Evolutionary conservation across 768 basidiomycete genomes (phyloP).

Genomic region (Russula abietina): DNA sequence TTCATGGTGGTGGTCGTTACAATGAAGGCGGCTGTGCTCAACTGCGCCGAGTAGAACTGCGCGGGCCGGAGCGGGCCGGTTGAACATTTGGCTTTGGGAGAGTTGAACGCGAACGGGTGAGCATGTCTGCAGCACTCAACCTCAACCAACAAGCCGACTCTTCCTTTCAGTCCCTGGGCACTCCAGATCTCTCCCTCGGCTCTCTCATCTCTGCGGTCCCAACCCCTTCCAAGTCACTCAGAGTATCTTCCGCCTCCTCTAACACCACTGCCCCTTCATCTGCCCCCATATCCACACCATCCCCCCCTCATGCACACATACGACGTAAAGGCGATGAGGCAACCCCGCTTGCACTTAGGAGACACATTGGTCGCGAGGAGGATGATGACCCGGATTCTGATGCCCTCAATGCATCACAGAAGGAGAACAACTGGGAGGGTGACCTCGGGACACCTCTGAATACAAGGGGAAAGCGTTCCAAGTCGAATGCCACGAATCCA

Average conservation of each 20-base stretch:
- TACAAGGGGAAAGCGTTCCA: constrained; percentile 40
- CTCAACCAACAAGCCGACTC: constrained; percentile 16
- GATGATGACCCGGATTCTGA: constrained; percentile 20
- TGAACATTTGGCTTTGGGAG: no score
- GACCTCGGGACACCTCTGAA: constrained; percentile 47
- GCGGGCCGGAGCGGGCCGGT: neutral
- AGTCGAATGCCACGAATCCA: constrained; percentile 35
- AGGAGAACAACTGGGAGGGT: constrained; percentile 39
- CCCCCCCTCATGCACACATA: constrained; percentile 21
- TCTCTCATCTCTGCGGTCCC: constrained; percentile 24
- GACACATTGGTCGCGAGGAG: constrained; percentile 18
- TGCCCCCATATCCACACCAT: constrained; percentile 25
- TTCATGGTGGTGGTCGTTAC: constrained; percentile 53
- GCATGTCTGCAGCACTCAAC: constrained; percentile 24
- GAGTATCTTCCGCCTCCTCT: constrained; percentile 23
- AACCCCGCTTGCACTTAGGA: constrained; percentile 19
- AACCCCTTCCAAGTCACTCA: constrained; percentile 25
- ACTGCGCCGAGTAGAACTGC: neutral
- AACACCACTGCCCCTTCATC: constrained; percentile 26
- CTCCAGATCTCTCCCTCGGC: constrained; percentile 27
- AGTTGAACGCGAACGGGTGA: no score
- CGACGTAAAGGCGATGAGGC: constrained; percentile 20
- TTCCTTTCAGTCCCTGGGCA: constrained; percentile 20
- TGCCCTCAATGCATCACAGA: constrained; percentile 18
- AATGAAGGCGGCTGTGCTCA: neutral